phyloP scores from a whole-genome alignment of 1,284 basidiomycete species.

The Fistulinella cinereoalba region DNA sequence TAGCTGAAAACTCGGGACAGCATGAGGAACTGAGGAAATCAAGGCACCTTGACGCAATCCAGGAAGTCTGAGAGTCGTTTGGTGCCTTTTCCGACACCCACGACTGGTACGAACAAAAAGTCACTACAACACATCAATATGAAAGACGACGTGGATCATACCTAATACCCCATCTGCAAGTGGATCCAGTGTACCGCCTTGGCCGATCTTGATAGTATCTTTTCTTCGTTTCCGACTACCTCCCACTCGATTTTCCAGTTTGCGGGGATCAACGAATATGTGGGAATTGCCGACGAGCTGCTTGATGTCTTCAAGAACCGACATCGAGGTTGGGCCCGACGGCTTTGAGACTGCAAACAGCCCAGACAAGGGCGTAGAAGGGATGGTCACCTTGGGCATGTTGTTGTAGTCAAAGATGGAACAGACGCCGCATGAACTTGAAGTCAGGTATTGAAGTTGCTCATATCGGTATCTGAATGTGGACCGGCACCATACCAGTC shows the following conservation, averaged over 20 bases:
- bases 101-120: no score
- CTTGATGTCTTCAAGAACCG: conserved; percentile 85
- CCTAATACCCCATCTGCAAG: conserved; percentile 92
- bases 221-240: conserved; percentile 42
- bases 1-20: conserved; percentile 17
- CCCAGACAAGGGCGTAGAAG: conserved; percentile 67
- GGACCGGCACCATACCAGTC: no score
- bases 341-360: conserved; percentile 86
- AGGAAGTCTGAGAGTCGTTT: conserved; percentile 86
- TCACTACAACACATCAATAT: no score
- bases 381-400: conserved; percentile 64
- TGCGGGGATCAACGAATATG: conserved; percentile 69
- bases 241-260: conserved; percentile 45
- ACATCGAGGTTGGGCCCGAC: conserved; percentile 89
- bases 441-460: no score
- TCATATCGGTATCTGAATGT: no score
- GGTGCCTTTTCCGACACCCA: conserved; percentile 89
- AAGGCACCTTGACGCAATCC: conserved; percentile 82
- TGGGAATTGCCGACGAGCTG: conserved; percentile 74
- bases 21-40: conserved; percentile 3
- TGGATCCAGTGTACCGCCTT: conserved; percentile 95
- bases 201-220: conserved; percentile 74
- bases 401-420: background rate
- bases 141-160: conserved; percentile 32
- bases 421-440: no score